Evolutionary conservation across 257 asterid genomes (phyloP).

Genomic region (Ilex aquifolium): DNA sequence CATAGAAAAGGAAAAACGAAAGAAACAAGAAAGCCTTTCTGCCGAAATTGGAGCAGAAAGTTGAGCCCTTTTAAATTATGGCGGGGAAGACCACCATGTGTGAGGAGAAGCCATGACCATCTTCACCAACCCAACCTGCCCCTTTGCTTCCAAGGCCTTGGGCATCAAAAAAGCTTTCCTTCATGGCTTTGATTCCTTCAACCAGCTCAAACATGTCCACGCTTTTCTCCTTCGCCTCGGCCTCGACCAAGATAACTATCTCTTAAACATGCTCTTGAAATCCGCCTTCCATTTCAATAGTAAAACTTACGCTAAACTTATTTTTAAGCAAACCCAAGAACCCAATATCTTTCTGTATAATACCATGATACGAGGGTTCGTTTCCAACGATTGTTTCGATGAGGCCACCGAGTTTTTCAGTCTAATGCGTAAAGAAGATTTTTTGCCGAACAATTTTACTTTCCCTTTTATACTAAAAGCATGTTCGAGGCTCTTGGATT

Average conservation of each 20-base stretch:
- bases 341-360: constrained; percentile 1
- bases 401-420: not conserved
- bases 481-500: not conserved
- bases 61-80: too few species aligned
- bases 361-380: not conserved
- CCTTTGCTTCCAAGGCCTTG: not conserved
- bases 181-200: constrained; percentile 1
- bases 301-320: not conserved
- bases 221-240: not conserved
- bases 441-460: not conserved
- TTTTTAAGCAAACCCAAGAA: not conserved
- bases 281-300: not conserved
- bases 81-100: too few species aligned
- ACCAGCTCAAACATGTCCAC: constrained; percentile 1
- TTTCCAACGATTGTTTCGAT: not conserved
- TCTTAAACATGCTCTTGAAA: not conserved
- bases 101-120: not conserved
- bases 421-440: not conserved
- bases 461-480: not conserved
- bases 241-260: not conserved
- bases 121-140: not conserved
- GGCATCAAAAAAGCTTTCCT: not conserved
- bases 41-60: too few species aligned
- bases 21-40: too few species aligned
- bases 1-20: too few species aligned